Base-by-base conservation (phyloP, 2,329 filamentous ascomycete genomes). In the Cladosporium sp. region DNA sequence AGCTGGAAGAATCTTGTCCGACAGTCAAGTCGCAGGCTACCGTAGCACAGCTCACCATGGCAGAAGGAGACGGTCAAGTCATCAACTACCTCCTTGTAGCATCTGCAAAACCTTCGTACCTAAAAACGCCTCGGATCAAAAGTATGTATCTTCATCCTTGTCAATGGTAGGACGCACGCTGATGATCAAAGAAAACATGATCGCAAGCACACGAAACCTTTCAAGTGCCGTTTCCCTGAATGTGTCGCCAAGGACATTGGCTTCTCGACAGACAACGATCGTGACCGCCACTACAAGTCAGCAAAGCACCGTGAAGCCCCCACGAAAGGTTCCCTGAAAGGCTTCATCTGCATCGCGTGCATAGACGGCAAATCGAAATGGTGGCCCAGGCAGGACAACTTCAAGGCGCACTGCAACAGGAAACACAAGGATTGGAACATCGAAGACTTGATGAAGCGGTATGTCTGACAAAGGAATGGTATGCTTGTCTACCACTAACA, bases 301-400 rank as follows among this genome's bases (percentile, higher is more conserved):
- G 88, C 49, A n/a, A 91, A 74, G 6, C 93, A 97, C 75, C 80
- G 78, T 28, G 79, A 83, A 61, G 79, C 72, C 47, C 80, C 78
- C 66, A 75, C 73, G 30, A 79, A 80, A 1, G 82, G 83, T 10
- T 80, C 79, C 0, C 81, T 80, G 24, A 64, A 63, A 51, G 74
- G 74, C 34, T 76, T 71, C 54, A 84, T 84, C 67, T 81, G 81
- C 47, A 92, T 85, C 69, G 84, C 82, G 65, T 95, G 91, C 74
- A 83, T 82, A 60, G 81, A 79, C 28, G 85, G 81, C 28, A 88
- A 82, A 68, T 80, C 80, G 1, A 96, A 96, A 75, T 80, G 84
- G 41, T 97, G 92, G 92, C 90, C 90, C 0, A 86, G 93, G 26
- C 82, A 89, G 60, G 93, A 97, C 77, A 97, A 97, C 74, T 97